Conservation (phyloP, 208 protist species). For the Pavlovales sp. region DNA sequence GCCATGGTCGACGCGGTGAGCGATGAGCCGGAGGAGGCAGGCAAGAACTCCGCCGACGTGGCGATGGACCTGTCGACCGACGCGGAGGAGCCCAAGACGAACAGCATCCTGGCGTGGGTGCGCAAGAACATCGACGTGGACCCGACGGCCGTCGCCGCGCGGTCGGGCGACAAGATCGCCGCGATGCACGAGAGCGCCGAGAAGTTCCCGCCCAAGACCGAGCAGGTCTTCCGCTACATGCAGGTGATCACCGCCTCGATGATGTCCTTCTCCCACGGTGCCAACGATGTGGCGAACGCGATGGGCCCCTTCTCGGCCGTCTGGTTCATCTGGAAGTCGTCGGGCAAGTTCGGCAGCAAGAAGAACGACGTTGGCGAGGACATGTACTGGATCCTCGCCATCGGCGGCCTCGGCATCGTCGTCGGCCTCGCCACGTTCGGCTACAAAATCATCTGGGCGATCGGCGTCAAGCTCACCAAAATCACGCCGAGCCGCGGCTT, state of each 20-base stretch:
- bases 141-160: not conserved
- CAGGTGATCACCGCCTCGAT: constrained; percentile 43
- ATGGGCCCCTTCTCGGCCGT: constrained; percentile 42
- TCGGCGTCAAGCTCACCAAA: too few relatives aligned
- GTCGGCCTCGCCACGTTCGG: too few relatives aligned
- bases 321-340: not conserved
- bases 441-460: too few relatives aligned
- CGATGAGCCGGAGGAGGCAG: too few relatives aligned
- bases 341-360: not conserved
- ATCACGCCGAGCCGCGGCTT: too few relatives aligned
- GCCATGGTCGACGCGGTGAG: too few relatives aligned
- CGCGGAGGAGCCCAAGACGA: not conserved
- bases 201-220: too few relatives aligned
- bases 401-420: constrained; percentile 8
- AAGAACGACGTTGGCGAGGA: not conserved
- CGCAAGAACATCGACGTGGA: too few relatives aligned
- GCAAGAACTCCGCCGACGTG: too few relatives aligned
- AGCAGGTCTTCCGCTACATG: constrained; percentile 39
- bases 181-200: too few relatives aligned
- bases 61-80: not conserved
- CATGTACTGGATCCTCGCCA: constrained; percentile 6
- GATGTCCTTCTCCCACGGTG: constrained; percentile 56
- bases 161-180: too few relatives aligned
- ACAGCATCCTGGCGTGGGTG: too few relatives aligned
- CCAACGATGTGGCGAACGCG: constrained; percentile 60